A percentile compares a stretch with the other conserved stretches of the same genome.
Conservation (phyloP, 2,329 filamentous ascomycete species). For the Paecilomyces formosus region DNA sequence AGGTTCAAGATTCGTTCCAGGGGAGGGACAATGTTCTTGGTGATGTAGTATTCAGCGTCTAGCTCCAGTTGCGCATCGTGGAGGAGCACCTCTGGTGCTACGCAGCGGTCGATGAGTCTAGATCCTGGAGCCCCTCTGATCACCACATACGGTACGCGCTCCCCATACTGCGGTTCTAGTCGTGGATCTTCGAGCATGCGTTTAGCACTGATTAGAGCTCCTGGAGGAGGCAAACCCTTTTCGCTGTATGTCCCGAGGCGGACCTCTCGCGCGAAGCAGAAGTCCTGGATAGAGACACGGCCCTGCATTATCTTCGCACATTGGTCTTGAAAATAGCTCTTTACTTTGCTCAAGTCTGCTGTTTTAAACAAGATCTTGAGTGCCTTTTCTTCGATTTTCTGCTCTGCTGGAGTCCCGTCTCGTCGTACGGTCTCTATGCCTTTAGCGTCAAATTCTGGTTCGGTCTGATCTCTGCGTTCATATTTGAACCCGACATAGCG, state of each 20-base stretch:
- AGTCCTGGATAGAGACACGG: conserved; percentile 83
- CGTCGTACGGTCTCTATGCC: conserved; percentile 95
- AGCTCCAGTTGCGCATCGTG: conserved; percentile 69
- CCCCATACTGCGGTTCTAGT: conserved; percentile 86
- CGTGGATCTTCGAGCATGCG: conserved; percentile 81
- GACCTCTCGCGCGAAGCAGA: conserved; percentile 91
- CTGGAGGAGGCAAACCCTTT: conserved; percentile 70
- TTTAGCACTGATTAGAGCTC: conserved; percentile 78
- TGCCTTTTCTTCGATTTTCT: conserved; percentile 92
- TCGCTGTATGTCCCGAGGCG: conserved; percentile 82
- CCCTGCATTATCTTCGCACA: conserved; percentile 90
- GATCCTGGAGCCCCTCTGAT: conserved; percentile 81
- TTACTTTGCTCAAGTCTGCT: conserved; percentile 79
- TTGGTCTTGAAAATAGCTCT: conserved; percentile 80
- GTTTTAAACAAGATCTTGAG: conserved; percentile 86
- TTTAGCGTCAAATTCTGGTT: conserved; percentile 93
- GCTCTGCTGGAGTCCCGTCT: conserved; percentile 89
- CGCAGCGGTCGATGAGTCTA: conserved; percentile 78
- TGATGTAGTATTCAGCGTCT: conserved; percentile 95
- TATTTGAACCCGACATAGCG: conserved; percentile 98
- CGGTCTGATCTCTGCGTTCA: conserved; percentile 64
- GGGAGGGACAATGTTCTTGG: conserved; percentile 89
- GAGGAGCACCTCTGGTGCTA: conserved; percentile 77
- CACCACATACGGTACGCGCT: conserved; percentile 91
- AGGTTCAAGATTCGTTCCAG: conserved; percentile 95